A percentile compares a stretch with the other conserved stretches of the same genome.
Conservation (phyloP, 2,329 filamentous ascomycete species). For the Rutstroemia sydowiana region DNA sequence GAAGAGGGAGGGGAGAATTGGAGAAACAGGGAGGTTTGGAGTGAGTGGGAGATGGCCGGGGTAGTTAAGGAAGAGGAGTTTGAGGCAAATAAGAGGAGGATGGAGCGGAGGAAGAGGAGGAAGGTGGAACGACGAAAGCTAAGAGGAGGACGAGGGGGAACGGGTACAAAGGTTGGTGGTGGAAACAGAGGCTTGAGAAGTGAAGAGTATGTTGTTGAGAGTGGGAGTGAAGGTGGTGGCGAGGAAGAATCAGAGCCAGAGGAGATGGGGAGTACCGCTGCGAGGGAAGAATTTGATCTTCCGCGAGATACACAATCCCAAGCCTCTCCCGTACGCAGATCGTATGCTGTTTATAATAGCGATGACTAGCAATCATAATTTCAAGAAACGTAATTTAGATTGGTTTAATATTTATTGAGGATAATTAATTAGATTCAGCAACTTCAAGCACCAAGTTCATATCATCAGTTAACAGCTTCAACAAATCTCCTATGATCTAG, state of each 20-base stretch:
- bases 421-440: not conserved
- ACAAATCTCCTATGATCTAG: not conserved
- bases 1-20: constrained; percentile 16
- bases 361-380: not conserved
- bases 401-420: not conserved
- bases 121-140: not conserved
- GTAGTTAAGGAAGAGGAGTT: constrained; percentile 21
- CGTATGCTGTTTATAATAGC: constrained; percentile 8
- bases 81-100: constrained; percentile 16
- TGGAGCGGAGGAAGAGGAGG: constrained; percentile 13
- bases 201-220: constrained; percentile 1
- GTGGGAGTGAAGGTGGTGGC: constrained; percentile 4
- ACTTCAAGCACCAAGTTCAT: no score
- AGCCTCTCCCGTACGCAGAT: not conserved
- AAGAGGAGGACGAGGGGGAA: not conserved
- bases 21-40: constrained; percentile 26
- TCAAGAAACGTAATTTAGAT: not conserved
- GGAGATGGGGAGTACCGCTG: not conserved
- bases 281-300: not conserved
- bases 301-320: not conserved
- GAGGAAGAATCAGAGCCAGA: not conserved
- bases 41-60: constrained; percentile 26
- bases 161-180: not conserved
- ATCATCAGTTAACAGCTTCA: not conserved
- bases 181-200: not conserved